Evolutionary conservation across 2,329 filamentous ascomycete genomes (phyloP), one percentile per base, ranked within the genome.

Genomic region (Zopfia rhizophila): DNA sequence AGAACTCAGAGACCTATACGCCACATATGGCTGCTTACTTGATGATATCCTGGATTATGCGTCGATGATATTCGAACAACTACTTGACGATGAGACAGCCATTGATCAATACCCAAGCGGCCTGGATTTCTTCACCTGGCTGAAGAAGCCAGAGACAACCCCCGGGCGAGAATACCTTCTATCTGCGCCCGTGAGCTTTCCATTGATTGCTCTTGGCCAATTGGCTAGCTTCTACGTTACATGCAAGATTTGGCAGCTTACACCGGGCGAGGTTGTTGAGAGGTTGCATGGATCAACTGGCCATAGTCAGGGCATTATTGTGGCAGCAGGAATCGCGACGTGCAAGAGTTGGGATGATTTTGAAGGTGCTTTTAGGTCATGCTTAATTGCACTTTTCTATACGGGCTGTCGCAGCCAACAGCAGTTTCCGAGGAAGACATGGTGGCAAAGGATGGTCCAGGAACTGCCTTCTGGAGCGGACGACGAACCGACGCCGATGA

Each of bases 281-380:
- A 41, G 35, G 19, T 57, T 59, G 31, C 51, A 30, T 38, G 66
- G 58, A 4, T 46, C 61, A 1, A 68, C 69, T 3, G 73, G 73
- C 4, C 73, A 75, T 45, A 72, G 69, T 3, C 72, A 75, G 33
- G 73, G 73, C 10, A 52, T 75, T 7, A 48, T 74, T 13, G 55
- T 68, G 10, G 70, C 72, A 3, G 65, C 70, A 13, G 60, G 55
- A n/a, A 56, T 74, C 2, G 58, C 73, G 1, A 55, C 58, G 1
- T 66, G 65, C 1, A 55, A 58, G 5, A 61, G 61, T 1, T 75
- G 72, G 72, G 60, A 65, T 11, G 55, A 56, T 5, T 72, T 71
- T 38, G 55, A 65, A n/a, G 51, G 53, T 2, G 53, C 59, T 13
- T 57, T 60, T 3, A 52, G 50, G 17, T 53, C 63, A 17, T 59